Evolutionary conservation across 345 rosid genomes (phyloP), one percentile per base, ranked within the genome.

Genomic region (Moricandia arvensis): DNA sequence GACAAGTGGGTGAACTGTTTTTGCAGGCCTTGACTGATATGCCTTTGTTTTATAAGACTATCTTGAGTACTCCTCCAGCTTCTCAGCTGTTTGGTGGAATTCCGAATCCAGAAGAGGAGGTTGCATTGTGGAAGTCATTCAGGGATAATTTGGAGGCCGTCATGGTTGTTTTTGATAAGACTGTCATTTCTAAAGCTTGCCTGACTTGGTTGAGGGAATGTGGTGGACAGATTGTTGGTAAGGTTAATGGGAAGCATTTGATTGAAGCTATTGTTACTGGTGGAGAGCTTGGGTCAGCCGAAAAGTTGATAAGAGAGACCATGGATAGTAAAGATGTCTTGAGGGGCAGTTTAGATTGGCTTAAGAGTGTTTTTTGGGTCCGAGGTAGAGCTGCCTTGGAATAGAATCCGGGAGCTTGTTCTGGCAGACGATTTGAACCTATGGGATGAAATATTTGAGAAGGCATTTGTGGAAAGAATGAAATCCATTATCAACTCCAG

Each of bases 371-470:
- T 57, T 95, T 95, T 95, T 13, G 98, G 99, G 60, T 95, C 97
- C 49, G 99, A 95, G 84, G 85, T 95, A 7, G 97, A 90, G 86
- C 81, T 90, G 79, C 99, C 98, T 4, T 95, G 99, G 99, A 89
- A 90, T 78, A 89, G 97, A 80, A 92, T 87, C 43, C 80, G 90
- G 26, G 99, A 95, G 79, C 90, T 95, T 75, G 97, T 95, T 75
- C 69, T 95, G 71, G 89, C 86, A 70, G 98, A 87, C 63, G 94
- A 90, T 78, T 88, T 86, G 17, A 94, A 95, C 82, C 88, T 93
- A 66, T 93, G 99, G 99, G 90, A 93, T 85, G 98, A 93, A 87
- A 91, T 93, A 71, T 95, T 95, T 69, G 98, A 95, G 82, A 90
- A 86, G 86, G 96, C 99, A 8, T 95, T 95, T 82, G 87, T 89